A percentile compares a stretch with the other conserved stretches of the same genome.
Evolutionary conservation across 345 rosid species (phyloP).

Genomic region (Trapa incisa): DNA sequence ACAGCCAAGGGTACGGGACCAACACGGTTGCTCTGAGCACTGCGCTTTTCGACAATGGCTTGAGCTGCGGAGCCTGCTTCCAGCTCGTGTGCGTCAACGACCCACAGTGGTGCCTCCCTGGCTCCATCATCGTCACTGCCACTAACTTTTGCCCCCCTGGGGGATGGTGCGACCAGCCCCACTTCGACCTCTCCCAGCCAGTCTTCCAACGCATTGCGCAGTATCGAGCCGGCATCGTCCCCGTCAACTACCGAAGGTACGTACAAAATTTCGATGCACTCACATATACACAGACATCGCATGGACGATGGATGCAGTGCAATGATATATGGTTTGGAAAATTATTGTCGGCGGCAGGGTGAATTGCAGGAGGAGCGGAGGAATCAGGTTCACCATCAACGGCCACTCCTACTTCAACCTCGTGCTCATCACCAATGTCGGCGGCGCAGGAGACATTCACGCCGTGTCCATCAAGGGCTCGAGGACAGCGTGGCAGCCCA

Average conservation of each 20-base stretch:
- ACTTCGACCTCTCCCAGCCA: constrained; percentile 75
- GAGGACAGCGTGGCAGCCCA: constrained; percentile 45
- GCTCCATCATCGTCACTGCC: constrained; percentile 60
- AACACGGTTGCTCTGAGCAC: constrained; percentile 71
- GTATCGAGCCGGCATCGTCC: constrained; percentile 58
- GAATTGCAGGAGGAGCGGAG: constrained; percentile 54
- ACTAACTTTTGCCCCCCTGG: constrained; percentile 84
- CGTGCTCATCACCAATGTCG: constrained; percentile 58
- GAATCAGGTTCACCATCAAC: constrained; percentile 59
- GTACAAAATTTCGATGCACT: background rate
- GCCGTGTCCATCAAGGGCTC: constrained; percentile 55
- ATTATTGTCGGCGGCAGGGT: constrained; percentile 23
- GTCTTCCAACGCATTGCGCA: constrained; percentile 53
- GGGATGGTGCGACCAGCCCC: constrained; percentile 66
- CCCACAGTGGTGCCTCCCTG: constrained; percentile 61
- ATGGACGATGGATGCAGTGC: too few relatives aligned
- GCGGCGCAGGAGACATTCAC: constrained; percentile 66
- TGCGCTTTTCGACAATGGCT: constrained; percentile 47
- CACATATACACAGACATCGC: too few relatives aligned
- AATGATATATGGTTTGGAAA: too few relatives aligned
- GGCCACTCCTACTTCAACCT: constrained; percentile 76
- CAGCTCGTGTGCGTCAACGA: constrained; percentile 51
- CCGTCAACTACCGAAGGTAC: constrained; percentile 61
- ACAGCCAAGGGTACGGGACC: constrained; percentile 59
- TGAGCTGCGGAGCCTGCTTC: constrained; percentile 59